phyloP scores from a whole-genome alignment of 2,329 filamentous ascomycete species.

The Penicillium fuscoglaucum region DNA sequence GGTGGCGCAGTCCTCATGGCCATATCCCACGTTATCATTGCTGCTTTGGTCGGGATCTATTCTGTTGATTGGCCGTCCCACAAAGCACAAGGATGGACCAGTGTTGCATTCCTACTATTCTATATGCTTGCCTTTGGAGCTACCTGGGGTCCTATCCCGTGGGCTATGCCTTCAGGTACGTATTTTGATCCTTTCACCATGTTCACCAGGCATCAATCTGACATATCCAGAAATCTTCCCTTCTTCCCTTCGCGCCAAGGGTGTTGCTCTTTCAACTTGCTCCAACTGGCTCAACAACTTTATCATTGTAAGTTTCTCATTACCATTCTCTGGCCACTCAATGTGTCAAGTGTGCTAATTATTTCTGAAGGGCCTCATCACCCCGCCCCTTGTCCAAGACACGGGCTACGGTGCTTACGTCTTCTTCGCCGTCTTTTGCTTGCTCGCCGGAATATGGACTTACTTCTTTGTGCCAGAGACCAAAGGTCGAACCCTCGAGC shows the following conservation, averaged over 20 bases:
- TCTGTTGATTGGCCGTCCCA: slow-evolving; percentile 54
- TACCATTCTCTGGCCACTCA: not conserved
- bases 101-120: slow-evolving; percentile 61
- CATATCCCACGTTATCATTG: slow-evolving; percentile 52
- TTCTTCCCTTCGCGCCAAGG: slow-evolving; percentile 61
- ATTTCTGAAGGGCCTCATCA: slow-evolving; percentile 56
- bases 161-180: slow-evolving; percentile 44
- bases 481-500: slow-evolving; percentile 55
- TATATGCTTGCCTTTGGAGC: slow-evolving; percentile 65
- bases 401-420: slow-evolving; percentile 56
- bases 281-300: slow-evolving; percentile 68
- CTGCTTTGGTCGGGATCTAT: slow-evolving; percentile 56
- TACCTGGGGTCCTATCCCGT: slow-evolving; percentile 56
- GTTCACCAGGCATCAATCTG: slow-evolving; percentile 9
- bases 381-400: slow-evolving; percentile 62
- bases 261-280: slow-evolving; percentile 63
- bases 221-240: slow-evolving; percentile 63
- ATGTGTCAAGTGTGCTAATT: slow-evolving; percentile 15
- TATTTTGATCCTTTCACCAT: not conserved
- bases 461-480: slow-evolving; percentile 60
- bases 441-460: slow-evolving; percentile 53
- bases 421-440: slow-evolving; percentile 60
- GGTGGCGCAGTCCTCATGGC: slow-evolving; percentile 49
- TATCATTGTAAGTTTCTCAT: slow-evolving; percentile 49
- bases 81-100: slow-evolving; percentile 54